Evolutionary conservation across 257 asterid species (phyloP).

Genomic region (Dorcoceras hygrometricum): DNA sequence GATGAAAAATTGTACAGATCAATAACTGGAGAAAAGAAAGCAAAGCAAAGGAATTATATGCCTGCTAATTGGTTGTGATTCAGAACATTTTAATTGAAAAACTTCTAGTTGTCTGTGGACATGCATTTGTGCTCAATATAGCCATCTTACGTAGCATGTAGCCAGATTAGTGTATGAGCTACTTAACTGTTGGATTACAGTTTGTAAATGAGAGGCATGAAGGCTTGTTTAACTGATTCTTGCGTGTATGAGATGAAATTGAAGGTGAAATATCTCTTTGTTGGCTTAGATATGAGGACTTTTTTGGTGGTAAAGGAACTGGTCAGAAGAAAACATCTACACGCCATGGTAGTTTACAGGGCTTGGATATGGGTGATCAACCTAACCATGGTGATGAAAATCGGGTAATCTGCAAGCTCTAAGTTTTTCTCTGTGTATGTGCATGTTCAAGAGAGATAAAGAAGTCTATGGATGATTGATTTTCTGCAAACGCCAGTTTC

Average conservation of each 20-base stretch:
- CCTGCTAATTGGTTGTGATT: neutral
- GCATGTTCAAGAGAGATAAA: neutral
- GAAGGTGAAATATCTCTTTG: constrained; percentile 19
- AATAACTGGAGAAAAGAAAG: neutral
- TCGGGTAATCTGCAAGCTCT: constrained; percentile 36
- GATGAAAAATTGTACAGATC: neutral
- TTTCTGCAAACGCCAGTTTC: constrained; percentile 6
- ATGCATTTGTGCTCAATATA: constrained; percentile 7
- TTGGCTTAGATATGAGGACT: constrained; percentile 68
- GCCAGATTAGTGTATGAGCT: neutral
- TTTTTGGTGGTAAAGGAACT: constrained; percentile 51
- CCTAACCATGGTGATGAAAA: constrained; percentile 27
- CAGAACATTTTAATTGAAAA: neutral
- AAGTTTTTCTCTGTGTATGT: neutral
- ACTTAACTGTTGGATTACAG: neutral
- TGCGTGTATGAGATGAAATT: constrained; percentile 8
- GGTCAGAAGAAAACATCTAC: constrained; percentile 49
- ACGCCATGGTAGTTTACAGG: constrained; percentile 45
- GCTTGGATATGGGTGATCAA: constrained; percentile 45
- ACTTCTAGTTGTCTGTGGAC: constrained; percentile 9
- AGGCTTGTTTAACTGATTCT: constrained; percentile 22
- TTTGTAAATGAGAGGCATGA: constrained; percentile 14
- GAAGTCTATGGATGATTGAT: constrained; percentile 2
- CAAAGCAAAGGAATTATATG: neutral
- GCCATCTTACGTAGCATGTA: too few species aligned